phyloP scores from a whole-genome alignment of 202 grass and related monocot genomes.

The Zoysia matrella region DNA sequence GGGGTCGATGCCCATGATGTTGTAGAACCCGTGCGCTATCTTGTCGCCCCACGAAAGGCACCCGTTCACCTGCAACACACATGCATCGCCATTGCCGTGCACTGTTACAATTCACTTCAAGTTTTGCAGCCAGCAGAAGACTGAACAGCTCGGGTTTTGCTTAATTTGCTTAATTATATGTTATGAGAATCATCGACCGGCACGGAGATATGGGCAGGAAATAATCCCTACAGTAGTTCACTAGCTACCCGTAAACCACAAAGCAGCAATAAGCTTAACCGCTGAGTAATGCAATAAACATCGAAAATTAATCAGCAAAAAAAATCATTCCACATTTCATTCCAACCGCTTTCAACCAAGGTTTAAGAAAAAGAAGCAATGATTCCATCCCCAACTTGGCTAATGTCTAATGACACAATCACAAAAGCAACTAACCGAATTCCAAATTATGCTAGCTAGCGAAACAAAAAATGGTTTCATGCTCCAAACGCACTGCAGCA shows the following conservation, averaged over 20 bases:
- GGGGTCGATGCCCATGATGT: slow-evolving; percentile 90
- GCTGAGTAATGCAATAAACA: too few relatives aligned
- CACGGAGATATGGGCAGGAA: neutral
- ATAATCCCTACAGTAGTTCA: too few relatives aligned
- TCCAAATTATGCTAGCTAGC: neutral
- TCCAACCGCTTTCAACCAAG: neutral
- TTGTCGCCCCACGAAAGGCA: slow-evolving; percentile 86
- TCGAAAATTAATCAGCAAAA: too few relatives aligned
- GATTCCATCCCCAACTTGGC: neutral
- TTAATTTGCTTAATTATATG: neutral
- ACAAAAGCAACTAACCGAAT: neutral
- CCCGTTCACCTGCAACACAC: slow-evolving; percentile 70
- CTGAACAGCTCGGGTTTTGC: too few relatives aligned
- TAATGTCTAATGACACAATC: neutral
- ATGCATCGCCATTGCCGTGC: neutral
- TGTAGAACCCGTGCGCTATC: slow-evolving; percentile 86
- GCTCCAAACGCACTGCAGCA: slow-evolving; percentile 22
- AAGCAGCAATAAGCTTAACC: neutral
- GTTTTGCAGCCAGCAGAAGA: neutral
- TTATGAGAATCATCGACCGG: slow-evolving; percentile 3
- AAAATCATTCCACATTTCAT: neutral
- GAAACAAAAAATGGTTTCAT: neutral
- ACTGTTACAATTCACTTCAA: neutral
- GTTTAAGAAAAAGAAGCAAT: neutral
- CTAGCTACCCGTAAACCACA: neutral